Evolutionary conservation across 2,329 filamentous ascomycete genomes (phyloP).

Genomic region (Fusarium oligoseptatum): DNA sequence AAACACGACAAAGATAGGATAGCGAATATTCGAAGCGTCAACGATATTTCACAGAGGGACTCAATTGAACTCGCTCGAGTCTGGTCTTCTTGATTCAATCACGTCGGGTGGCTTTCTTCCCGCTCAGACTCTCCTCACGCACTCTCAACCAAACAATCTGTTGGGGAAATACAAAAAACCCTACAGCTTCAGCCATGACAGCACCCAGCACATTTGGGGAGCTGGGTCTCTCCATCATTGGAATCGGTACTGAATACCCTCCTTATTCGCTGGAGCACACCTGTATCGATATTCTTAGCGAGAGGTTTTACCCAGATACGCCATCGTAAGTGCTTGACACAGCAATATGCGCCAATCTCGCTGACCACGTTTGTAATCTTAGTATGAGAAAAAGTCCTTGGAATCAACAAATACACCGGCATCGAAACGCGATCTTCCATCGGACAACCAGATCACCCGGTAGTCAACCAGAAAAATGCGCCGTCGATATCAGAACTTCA

Average conservation of each 20-base stretch:
- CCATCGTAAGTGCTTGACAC: conserved; percentile 64
- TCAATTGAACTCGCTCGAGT: conserved; percentile 20
- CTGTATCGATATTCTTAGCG: conserved; percentile 65
- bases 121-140: background rate
- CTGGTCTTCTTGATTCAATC: background rate
- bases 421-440: conserved; percentile 74
- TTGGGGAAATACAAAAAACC: conserved; percentile 28
- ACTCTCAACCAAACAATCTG: conserved; percentile 31
- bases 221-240: conserved; percentile 72
- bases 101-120: background rate
- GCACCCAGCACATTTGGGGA: conserved; percentile 59
- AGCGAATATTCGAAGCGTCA: conserved; percentile 25
- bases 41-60: conserved; percentile 16
- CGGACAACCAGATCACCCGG: conserved; percentile 70
- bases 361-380: conserved; percentile 1
- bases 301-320: conserved; percentile 70
- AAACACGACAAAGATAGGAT: conserved; percentile 19
- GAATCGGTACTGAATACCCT: conserved; percentile 72
- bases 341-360: background rate
- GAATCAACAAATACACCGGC: conserved; percentile 74
- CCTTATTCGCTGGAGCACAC: conserved; percentile 65
- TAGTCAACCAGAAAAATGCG: conserved; percentile 67
- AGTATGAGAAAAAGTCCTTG: conserved; percentile 75
- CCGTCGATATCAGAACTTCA: conserved; percentile 70
- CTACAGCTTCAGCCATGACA: conserved; percentile 53